Percentiles rank a stretch among this genome's conserved stretches.
phyloP scores from a whole-genome alignment of 225 moss, liverwort and hornwort species.

The Physcomitrium patens region DNA sequence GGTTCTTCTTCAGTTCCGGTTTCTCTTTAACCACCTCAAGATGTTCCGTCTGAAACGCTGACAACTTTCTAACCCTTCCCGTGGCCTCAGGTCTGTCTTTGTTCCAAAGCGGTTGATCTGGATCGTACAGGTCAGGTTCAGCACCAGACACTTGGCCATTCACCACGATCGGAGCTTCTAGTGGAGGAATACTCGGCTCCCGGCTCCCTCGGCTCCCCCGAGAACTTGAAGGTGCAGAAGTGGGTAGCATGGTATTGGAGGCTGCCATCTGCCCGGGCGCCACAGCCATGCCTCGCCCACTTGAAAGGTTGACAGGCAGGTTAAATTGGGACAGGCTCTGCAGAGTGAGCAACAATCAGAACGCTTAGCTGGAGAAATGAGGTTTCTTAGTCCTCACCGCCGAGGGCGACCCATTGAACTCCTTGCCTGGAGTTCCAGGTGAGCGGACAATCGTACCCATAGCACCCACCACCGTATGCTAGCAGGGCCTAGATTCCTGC shows the following conservation, averaged over 20 bases:
- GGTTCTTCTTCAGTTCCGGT: constrained; percentile 33
- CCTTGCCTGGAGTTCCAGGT: no score
- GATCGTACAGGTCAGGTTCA: constrained; percentile 71
- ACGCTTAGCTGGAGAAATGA: background rate
- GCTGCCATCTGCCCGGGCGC: constrained; percentile 51
- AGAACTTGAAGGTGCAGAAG: constrained; percentile 39
- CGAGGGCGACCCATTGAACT: no score
- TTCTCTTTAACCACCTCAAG: constrained; percentile 50
- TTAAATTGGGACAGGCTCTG: constrained; percentile 77
- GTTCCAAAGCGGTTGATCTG: constrained; percentile 77
- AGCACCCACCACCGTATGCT: no score
- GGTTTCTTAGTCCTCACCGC: background rate
- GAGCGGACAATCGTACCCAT: no score
- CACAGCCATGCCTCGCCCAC: constrained; percentile 58
- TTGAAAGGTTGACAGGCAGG: constrained; percentile 60
- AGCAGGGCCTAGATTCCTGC: no score
- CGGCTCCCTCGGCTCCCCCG: constrained; percentile 55
- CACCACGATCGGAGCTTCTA: constrained; percentile 37
- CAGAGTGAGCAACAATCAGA: background rate
- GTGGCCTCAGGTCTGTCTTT: constrained; percentile 68
- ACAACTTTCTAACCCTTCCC: constrained; percentile 47
- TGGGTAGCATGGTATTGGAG: constrained; percentile 44
- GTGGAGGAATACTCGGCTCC: constrained; percentile 50
- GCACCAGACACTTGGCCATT: constrained; percentile 39
- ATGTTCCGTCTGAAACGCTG: constrained; percentile 43